A percentile compares a stretch with the other conserved stretches of the same genome.
Evolutionary conservation across 1,139 yeast species (phyloP).

Genomic region (Magnusiomyces sp.): DNA sequence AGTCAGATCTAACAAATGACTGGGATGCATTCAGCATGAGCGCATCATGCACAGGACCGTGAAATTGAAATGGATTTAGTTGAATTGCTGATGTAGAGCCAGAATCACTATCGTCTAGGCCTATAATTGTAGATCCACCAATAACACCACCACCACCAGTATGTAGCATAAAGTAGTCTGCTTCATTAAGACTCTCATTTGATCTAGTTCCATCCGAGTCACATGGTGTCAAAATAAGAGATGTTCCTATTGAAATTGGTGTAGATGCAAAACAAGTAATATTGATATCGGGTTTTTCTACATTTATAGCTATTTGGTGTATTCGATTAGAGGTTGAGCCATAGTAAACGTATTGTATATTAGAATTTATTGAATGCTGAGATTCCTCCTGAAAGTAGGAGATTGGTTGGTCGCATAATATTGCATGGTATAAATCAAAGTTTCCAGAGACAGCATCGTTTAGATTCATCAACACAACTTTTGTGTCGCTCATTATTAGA

Average conservation of each 20-base stretch:
- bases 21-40: not conserved
- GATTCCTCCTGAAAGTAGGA: not conserved
- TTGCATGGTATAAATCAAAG: not conserved
- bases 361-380: not conserved
- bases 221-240: not conserved
- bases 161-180: not conserved
- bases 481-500: not conserved
- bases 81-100: no score
- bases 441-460: conserved; percentile 2
- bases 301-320: not conserved
- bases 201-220: not conserved
- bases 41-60: not conserved
- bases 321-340: not conserved
- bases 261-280: not conserved
- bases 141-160: not conserved
- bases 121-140: not conserved
- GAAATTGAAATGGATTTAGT: not conserved
- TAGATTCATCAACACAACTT: not conserved
- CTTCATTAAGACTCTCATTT: not conserved
- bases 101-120: no score
- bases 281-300: not conserved
- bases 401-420: not conserved
- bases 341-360: not conserved
- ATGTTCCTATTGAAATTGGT: not conserved
- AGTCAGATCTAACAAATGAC: not conserved